Evolutionary conservation across 768 basidiomycete species (phyloP).

Genomic region (Rhizopogon salebrosus): DNA sequence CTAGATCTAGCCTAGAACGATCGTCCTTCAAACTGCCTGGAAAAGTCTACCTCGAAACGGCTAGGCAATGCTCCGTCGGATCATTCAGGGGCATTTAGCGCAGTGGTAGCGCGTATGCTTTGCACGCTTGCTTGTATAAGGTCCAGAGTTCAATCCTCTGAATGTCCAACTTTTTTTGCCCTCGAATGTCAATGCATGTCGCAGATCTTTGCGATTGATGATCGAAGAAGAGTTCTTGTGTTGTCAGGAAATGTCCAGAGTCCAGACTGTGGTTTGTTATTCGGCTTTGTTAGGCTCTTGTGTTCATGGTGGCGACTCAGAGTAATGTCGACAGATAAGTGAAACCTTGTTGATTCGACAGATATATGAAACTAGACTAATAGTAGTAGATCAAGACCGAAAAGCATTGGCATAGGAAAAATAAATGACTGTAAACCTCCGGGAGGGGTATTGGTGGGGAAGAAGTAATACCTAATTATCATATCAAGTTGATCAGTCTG

Average conservation of each 20-base stretch:
- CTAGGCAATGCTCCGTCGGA: too few species aligned
- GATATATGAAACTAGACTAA: not conserved
- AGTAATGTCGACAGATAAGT: not conserved
- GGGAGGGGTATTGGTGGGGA: too few species aligned
- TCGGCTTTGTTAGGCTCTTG: not conserved
- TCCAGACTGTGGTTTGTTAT: not conserved
- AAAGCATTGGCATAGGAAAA: not conserved
- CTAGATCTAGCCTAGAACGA: too few species aligned
- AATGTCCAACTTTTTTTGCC: slow-evolving; percentile 28
- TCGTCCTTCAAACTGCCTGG: too few species aligned
- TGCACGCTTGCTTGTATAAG: slow-evolving; percentile 34
- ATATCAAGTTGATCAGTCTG: too few species aligned
- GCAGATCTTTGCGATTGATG: too few species aligned
- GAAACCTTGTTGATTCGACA: not conserved
- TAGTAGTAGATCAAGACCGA: not conserved
- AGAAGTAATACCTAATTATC: too few species aligned
- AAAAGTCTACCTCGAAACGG: too few species aligned
- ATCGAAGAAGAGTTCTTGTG: not conserved
- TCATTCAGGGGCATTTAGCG: slow-evolving; percentile 19
- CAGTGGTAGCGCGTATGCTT: slow-evolving; percentile 42
- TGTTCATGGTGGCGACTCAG: not conserved
- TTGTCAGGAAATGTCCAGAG: too few species aligned
- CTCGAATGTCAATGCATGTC: too few species aligned
- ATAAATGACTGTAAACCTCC: too few species aligned
- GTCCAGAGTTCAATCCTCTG: slow-evolving; percentile 41